Base-by-base conservation (phyloP, 169 alveolate genomes). In the Toxoplasma gondii region DNA sequence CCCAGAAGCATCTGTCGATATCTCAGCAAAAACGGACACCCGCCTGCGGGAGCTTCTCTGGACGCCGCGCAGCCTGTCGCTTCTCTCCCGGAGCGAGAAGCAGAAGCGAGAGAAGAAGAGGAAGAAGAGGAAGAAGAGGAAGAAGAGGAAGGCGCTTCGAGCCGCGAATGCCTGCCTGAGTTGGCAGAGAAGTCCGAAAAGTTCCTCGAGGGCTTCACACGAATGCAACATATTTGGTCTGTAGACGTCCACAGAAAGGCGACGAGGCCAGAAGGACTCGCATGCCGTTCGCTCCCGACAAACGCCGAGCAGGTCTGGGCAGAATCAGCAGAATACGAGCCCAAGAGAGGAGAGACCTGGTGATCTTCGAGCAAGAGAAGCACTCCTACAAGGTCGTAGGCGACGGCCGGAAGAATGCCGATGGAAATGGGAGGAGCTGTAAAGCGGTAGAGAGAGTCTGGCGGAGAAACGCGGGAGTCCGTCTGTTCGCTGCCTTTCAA, bases 321-420 rank as follows among this genome's bases (percentile, higher is more conserved):
- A 49, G 58, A 34, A 12, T 10, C 12, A 4, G 86, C 9, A 78
- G 45, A 17, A 78, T 10, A 19, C 16, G 86, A 19, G 86, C 29
- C 2, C 39, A 38, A 29, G 29, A n/a, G 7, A 78, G 45, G 45
- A 78, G 86, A n/a, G 34, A 69, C 43, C 44, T n/a, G 45, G 39
- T 78, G 86, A n/a, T 10, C 45, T n/a, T 78, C 86, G 45, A 78
- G 49, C 39, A 78, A n/a, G 43, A 78, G 9, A 27, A 78, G 86
- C 2, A 78, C 86, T 7, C 90, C 90, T 5, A 82, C 90, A 29
- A 82, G 54, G 64, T 82, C 90, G 64, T 82, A 82, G 69, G 27
- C 38, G n/a, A 82, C 27, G 17, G 69, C 90, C 12, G 44, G 67
- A 29, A 44, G 22, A 5, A 82, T 9, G 39, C 90, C 90, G 53